Percentiles rank a stretch among this genome's conserved stretches.
These are phyloP conservation scores for Chiua sp. DNA, from an alignment of 1,284 basidiomycete species.

Conservation along the genomic window DNA sequence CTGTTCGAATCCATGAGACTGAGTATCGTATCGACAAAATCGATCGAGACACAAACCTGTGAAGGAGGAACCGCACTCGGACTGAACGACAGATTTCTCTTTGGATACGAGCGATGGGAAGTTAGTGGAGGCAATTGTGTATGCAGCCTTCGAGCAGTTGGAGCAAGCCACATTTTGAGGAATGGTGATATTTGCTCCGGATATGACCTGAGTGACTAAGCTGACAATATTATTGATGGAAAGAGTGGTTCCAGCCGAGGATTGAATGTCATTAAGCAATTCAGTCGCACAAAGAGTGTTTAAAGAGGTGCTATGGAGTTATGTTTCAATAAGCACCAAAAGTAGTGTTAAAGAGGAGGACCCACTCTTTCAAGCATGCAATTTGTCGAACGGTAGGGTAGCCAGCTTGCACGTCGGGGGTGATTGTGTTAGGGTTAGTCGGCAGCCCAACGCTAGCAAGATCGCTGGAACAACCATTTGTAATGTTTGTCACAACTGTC, in stretches of 20 bases:
- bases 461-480: conserved; percentile 57
- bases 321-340: too few species aligned
- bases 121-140: conserved; percentile 39
- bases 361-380: conserved; percentile 63
- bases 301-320: conserved; percentile 39
- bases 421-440: conserved; percentile 3
- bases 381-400: conserved; percentile 59
- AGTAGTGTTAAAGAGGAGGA: conserved; percentile 18
- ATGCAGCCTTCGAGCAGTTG: conserved; percentile 51
- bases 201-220: conserved; percentile 14
- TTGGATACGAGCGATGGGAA: conserved; percentile 35
- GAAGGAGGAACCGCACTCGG: conserved; percentile 49
- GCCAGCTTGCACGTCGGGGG: conserved; percentile 39
- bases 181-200: conserved; percentile 17
- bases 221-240: conserved; percentile 21
- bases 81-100: conserved; percentile 22
- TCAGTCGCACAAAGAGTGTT: conserved; percentile 58
- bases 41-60: conserved; percentile 39
- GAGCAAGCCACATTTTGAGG: conserved; percentile 49
- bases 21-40: not conserved
- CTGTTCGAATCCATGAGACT: conserved; percentile 29
- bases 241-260: conserved; percentile 21
- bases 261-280: conserved; percentile 52
- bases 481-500: conserved; percentile 47
- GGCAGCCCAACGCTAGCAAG: conserved; percentile 41